Evolutionary conservation across 805 yeast genomes (phyloP), one percentile per base, ranked within the genome.

Genomic region (Schwanniomyces vanrijiae): DNA sequence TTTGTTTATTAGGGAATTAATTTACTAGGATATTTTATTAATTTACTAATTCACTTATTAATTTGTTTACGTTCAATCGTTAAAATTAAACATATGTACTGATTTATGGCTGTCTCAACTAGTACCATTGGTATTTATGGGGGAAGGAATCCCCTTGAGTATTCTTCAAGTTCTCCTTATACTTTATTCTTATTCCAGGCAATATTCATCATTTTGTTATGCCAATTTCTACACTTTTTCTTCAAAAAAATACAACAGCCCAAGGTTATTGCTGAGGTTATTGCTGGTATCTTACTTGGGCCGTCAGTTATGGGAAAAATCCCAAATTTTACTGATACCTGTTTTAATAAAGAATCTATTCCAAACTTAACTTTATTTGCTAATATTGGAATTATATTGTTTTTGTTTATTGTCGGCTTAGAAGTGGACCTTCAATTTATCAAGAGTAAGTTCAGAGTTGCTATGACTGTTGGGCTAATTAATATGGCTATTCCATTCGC

Each of bases 401-500:
- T 88, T 57, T 74, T 88, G 66, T 88, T 88, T 60, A 79, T 87
- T 54, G 82, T 88, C 44, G 95, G 95, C 2, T 65, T 88, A 55
- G 95, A 88, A 65, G 92, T 87, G 26, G 95, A 88, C 58, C 65
- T 83, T 22, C 71, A 70, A 22, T 86, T 84, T 58, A 80, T 88
- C 51, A 77, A 71, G 54, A 82, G 78, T 49, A 81, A 88, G 60
- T 52, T 80, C 26, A 72, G 68, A 38, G 83, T 80, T 3, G 92
- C 95, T 0, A 50, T 84, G 3, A 65, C 82, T 1, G 91, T 88
- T 22, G 94, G 94, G 3, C 49, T 86, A 18, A 71, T 82, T 45
- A 84, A 86, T 53, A 82, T 88, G 83, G 85, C 86, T 3, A 70
- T 88, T 6, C 96, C 96, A 0, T 88, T 88, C 64, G 94, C 86